Evolutionary conservation across 2,329 filamentous ascomycete genomes (phyloP), one percentile per base, ranked within the genome.

Genomic region (Monilinia fructigena): DNA sequence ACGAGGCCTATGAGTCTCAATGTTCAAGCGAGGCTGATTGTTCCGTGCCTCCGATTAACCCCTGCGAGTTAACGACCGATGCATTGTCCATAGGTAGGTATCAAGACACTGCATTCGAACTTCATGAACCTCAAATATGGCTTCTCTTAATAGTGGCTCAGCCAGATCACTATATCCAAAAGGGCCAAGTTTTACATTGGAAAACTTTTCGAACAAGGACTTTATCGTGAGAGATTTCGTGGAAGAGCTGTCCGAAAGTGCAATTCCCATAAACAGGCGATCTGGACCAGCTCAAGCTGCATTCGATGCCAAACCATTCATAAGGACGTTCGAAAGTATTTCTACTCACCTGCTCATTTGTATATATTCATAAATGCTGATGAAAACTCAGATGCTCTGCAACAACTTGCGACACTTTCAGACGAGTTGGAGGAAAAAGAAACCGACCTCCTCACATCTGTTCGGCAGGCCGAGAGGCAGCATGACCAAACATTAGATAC

Each of bases 191-290:
- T 97, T 97, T 80, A 92, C 88, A 12, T 83, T 98, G 68, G 92
- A 97, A 55, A 93, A 93, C 80, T 92, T 93, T 79, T 91, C 91
- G 66, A 91, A 84, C 77, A 91, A 91, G 74, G 95, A 98, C 80
- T 99, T 98, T 76, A 97, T 98, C 70, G 94, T 98, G 71, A 93
- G 96, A 75, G 95, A 99, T 80, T 99, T 99, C 77, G 89, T 99
- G 73, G 96, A 99, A 77, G 87, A 89, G 62, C 87, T 99, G 67
- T 95, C 94, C 61, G 93, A 98, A 70, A 90, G 84, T 72, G 91
- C 92, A 28, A 85, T 92, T 47, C 89, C 91, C n/a, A 82, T 84
- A 28, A 91, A 89, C 75, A 91, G 95, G 64, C 89, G 91, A 68
- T 97, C 93, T 18, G 88, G 86, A 10, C 83, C 85, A 70, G 82